Conservation (phyloP, 306 rosid genomes). For the Cotoneaster glaucophyllus region DNA sequence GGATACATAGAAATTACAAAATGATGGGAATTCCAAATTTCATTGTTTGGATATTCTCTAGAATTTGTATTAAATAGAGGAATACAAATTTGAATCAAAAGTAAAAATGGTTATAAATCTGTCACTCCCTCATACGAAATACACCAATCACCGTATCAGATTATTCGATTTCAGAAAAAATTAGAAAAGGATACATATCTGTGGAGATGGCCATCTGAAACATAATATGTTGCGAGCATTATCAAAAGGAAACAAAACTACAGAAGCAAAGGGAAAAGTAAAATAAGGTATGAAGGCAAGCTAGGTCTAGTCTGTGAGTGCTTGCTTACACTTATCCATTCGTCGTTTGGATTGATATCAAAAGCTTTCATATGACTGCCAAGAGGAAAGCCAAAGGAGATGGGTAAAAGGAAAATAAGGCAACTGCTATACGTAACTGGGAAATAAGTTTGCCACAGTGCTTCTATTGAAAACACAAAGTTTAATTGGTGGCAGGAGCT, state of each 20-base stretch:
- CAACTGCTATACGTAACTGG: background rate
- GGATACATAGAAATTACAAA: too few relatives aligned
- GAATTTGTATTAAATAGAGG: too few relatives aligned
- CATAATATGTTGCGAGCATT: slow-evolving; percentile 24
- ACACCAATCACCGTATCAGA: background rate
- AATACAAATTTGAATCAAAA: too few relatives aligned
- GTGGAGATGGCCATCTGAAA: slow-evolving; percentile 98
- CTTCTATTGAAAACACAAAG: too few relatives aligned
- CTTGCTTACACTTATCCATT: slow-evolving; percentile 86
- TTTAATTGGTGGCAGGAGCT: too few relatives aligned
- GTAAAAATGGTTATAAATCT: too few relatives aligned
- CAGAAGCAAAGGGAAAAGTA: slow-evolving; percentile 9
- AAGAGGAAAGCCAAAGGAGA: slow-evolving; percentile 23
- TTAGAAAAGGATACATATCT: slow-evolving; percentile 76
- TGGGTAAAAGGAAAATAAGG: slow-evolving; percentile 1
- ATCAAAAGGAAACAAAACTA: slow-evolving; percentile 3
- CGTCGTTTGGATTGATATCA: slow-evolving; percentile 87
- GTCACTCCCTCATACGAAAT: background rate
- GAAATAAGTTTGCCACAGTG: too few relatives aligned
- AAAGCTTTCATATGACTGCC: slow-evolving; percentile 93
- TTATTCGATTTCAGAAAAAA: background rate
- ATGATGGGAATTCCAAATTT: too few relatives aligned
- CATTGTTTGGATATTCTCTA: too few relatives aligned
- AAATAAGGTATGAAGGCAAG: background rate
- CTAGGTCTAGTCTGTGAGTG: slow-evolving; percentile 4